Conservation (phyloP, 148 eudicot species). For the Pouteria glomerata region DNA sequence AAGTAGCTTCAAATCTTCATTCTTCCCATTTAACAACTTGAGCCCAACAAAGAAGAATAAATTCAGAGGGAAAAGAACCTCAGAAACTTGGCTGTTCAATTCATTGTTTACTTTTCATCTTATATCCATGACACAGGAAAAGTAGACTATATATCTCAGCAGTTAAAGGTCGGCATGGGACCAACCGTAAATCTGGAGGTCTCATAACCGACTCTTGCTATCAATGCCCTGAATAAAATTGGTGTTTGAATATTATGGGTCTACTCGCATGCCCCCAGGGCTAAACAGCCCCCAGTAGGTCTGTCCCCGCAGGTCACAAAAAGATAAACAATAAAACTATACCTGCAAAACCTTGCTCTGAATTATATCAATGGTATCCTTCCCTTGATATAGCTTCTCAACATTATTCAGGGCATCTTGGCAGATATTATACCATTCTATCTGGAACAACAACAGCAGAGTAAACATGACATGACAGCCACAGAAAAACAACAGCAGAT, state of each 20-base stretch:
- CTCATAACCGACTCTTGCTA: too few relatives aligned
- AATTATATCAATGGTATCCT: slow-evolving; percentile 57
- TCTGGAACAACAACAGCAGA: slow-evolving; percentile 34
- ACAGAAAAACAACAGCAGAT: neutral
- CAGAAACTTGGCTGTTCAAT: neutral
- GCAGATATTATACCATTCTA: slow-evolving; percentile 77
- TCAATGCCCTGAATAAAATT: too few relatives aligned
- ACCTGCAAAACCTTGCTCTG: slow-evolving; percentile 85
- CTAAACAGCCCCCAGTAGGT: too few relatives aligned
- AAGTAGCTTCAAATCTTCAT: slow-evolving; percentile 61
- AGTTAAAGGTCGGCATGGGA: too few relatives aligned
- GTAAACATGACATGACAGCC: neutral
- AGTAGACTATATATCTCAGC: too few relatives aligned
- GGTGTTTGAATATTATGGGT: too few relatives aligned
- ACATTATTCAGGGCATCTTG: slow-evolving; percentile 62
- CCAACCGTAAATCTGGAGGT: too few relatives aligned
- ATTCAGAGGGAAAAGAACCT: slow-evolving; percentile 6
- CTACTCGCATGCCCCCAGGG: too few relatives aligned
- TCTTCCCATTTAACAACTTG: slow-evolving; percentile 61
- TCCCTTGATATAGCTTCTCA: slow-evolving; percentile 65
- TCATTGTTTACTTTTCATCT: neutral
- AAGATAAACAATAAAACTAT: slow-evolving; percentile 10
- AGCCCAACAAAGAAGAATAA: slow-evolving; percentile 8
- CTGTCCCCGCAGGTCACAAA: slow-evolving; percentile 9
- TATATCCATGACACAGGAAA: slow-evolving; percentile 1